Conservation (phyloP, 257 asterid genomes). For the Solanum chiquidenum region DNA sequence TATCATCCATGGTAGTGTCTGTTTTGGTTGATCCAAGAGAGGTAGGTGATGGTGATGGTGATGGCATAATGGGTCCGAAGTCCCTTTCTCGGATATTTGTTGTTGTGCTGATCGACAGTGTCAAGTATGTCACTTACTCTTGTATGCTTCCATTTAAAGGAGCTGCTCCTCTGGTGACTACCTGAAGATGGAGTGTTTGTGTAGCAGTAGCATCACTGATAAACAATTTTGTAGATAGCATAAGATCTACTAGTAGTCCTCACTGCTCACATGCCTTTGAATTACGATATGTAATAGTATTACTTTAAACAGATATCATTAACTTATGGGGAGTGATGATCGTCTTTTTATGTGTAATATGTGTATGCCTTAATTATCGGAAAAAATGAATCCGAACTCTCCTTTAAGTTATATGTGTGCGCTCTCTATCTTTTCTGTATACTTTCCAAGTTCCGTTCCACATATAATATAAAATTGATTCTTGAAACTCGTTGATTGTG, state of each 20-base stretch:
- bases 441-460: background rate
- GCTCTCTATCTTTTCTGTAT: background rate
- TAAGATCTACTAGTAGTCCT: conserved; percentile 2
- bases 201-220: background rate
- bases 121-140: conserved; percentile 72
- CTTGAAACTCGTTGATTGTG: background rate
- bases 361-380: background rate
- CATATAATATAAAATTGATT: background rate
- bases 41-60: conserved; percentile 54
- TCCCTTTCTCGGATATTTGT: conserved; percentile 66
- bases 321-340: background rate
- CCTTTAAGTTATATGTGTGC: background rate
- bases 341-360: background rate
- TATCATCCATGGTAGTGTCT: conserved; percentile 81
- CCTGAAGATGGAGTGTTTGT: conserved; percentile 16
- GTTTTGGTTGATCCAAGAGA: conserved; percentile 83
- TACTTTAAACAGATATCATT: background rate
- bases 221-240: conserved; percentile 45
- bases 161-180: conserved; percentile 45
- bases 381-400: background rate
- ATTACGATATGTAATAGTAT: background rate
- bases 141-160: conserved; percentile 77
- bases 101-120: conserved; percentile 66
- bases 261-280: background rate
- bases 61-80: conserved; percentile 58